Evolutionary conservation across 139 green algal genomes (phyloP).

Genomic region (Nannochloris sp.): DNA sequence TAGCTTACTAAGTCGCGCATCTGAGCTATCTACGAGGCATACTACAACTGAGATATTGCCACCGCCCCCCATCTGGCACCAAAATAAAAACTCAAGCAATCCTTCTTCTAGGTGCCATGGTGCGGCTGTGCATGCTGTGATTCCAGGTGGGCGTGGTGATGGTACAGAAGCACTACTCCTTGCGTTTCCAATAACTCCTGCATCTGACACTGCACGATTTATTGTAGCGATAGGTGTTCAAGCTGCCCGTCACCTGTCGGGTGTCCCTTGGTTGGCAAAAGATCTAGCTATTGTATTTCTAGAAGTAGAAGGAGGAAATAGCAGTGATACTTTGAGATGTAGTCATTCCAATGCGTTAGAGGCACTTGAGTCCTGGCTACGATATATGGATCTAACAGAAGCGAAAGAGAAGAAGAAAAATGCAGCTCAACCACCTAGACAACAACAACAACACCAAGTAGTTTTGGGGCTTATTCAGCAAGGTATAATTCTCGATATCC

Average conservation of each 20-base stretch:
- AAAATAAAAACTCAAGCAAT: too few species aligned
- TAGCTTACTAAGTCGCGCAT: too few species aligned
- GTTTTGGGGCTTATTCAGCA: conserved; percentile 58
- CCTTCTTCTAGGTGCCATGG: not conserved
- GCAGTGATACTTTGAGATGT: conserved; percentile 29
- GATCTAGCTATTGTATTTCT: conserved; percentile 15
- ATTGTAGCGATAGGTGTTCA: not conserved
- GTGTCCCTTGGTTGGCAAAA: conserved; percentile 24
- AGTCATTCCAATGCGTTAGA: too few species aligned
- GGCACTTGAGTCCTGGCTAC: too few species aligned
- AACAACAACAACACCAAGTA: too few species aligned
- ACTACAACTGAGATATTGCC: too few species aligned
- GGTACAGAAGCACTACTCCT: conserved; percentile 18
- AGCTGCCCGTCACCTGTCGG: not conserved
- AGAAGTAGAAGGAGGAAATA: not conserved
- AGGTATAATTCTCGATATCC: conserved; percentile 57
- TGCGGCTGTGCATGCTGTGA: conserved; percentile 1
- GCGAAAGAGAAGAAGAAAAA: too few species aligned
- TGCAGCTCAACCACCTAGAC: too few species aligned
- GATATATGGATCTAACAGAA: too few species aligned
- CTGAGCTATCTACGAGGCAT: too few species aligned
- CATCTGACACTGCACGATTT: not conserved
- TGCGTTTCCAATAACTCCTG: not conserved
- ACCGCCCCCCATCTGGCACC: not conserved
- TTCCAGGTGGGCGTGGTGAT: not conserved